Conservation (phyloP, 1,284 basidiomycete genomes). For the Heterobasidion parviporum region DNA sequence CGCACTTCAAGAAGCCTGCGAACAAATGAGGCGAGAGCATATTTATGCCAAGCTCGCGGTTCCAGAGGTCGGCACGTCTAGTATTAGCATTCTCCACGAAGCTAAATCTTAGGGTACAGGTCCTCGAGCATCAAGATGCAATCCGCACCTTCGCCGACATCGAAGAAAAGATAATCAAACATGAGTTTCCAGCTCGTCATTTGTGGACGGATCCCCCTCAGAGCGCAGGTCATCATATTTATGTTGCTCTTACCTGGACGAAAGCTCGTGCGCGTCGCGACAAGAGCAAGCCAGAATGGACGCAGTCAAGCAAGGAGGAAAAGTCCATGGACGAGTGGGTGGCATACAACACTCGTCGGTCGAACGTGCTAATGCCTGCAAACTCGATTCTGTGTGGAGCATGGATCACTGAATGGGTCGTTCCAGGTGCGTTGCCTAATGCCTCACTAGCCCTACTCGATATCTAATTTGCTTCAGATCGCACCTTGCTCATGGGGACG, state of each 20-base stretch:
- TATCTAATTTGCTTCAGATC: background rate
- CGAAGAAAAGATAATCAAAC: background rate
- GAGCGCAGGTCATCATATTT: background rate
- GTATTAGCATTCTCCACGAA: background rate
- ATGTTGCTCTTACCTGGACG: conserved; percentile 1
- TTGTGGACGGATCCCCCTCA: background rate
- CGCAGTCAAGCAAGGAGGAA: background rate
- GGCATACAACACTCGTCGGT: background rate
- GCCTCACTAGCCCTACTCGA: background rate
- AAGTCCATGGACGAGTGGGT: background rate
- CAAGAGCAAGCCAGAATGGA: background rate
- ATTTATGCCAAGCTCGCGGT: background rate
- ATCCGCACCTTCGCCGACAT: background rate
- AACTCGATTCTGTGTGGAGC: background rate
- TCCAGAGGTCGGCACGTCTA: background rate
- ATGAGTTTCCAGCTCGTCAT: background rate
- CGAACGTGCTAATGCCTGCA: background rate
- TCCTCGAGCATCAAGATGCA: background rate
- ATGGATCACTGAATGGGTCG: background rate
- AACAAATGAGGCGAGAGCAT: background rate
- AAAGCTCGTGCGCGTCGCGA: background rate
- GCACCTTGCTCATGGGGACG: background rate
- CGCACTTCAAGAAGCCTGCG: background rate
- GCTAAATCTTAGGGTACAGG: background rate
- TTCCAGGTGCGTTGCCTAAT: background rate